A percentile compares a stretch with the other conserved stretches of the same genome.
Conservation (phyloP, 768 basidiomycete genomes). For the Rhodocollybia butyracea region DNA sequence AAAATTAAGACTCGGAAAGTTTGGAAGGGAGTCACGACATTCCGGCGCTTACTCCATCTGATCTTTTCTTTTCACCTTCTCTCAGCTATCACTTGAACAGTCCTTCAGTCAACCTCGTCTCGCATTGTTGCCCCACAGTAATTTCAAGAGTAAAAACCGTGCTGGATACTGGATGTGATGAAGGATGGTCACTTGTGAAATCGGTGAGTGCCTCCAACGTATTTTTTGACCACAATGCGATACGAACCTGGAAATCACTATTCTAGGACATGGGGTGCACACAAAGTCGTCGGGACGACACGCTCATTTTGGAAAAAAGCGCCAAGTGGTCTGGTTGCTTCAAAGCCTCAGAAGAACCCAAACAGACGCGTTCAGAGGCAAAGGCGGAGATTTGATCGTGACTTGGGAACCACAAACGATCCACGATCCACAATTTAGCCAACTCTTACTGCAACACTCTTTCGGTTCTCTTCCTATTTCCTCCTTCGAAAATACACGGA, state of each 20-base stretch:
- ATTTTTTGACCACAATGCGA: not conserved
- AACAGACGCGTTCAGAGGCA: not conserved
- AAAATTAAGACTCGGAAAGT: no score
- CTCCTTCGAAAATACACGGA: conserved; percentile 24
- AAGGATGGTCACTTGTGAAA: conserved; percentile 82
- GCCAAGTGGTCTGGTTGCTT: conserved; percentile 68
- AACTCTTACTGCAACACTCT: conserved; percentile 66
- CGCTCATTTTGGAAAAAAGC: conserved; percentile 65
- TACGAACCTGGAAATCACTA: conserved; percentile 3
- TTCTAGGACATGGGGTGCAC: conserved; percentile 66
- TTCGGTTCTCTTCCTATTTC: conserved; percentile 76
- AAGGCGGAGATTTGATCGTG: conserved; percentile 15
- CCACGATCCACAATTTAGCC: no score
- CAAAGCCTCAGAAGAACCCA: conserved; percentile 55
- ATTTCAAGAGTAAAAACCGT: conserved; percentile 59
- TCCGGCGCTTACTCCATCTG: no score
- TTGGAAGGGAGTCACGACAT: no score
- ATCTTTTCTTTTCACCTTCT: not conserved
- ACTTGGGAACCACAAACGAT: conserved; percentile 19
- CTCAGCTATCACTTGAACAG: conserved; percentile 76
- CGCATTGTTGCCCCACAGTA: conserved; percentile 48
- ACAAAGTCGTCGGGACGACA: conserved; percentile 74
- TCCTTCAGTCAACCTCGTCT: conserved; percentile 56
- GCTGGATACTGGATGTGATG: conserved; percentile 85
- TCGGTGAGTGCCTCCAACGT: conserved; percentile 54